phyloP scores from a whole-genome alignment of 306 rosid species.

The Begonia masoniana region DNA sequence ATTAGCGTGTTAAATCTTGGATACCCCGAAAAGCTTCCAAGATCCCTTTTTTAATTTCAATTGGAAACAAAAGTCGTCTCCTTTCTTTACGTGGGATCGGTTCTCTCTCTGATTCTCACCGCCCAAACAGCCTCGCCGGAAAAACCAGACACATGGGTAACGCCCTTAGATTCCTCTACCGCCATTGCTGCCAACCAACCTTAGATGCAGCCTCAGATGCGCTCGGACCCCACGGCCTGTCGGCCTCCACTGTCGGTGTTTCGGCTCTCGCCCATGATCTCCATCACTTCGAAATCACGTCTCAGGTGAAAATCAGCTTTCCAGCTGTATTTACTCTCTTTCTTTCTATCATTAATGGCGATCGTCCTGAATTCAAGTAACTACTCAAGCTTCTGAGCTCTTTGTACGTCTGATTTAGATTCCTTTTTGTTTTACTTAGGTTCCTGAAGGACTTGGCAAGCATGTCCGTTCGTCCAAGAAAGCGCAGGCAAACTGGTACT shows the following conservation, averaged over 20 bases:
- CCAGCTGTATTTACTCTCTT: too few relatives aligned
- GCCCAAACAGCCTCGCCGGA: too few relatives aligned
- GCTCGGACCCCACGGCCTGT: constrained; percentile 35
- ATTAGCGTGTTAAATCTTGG: too few relatives aligned
- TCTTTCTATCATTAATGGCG: too few relatives aligned
- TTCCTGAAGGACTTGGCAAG: constrained; percentile 59
- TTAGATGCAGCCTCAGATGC: constrained; percentile 31
- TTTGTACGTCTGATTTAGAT: constrained; percentile 1
- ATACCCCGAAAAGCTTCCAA: too few relatives aligned
- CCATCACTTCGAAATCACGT: constrained; percentile 59
- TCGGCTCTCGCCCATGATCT: constrained; percentile 68
- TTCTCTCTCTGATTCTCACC: too few relatives aligned
- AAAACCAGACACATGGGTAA: constrained; percentile 34
- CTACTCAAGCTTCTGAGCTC: neutral
- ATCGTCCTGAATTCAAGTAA: too few relatives aligned
- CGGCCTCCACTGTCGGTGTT: constrained; percentile 51
- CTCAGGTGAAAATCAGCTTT: constrained; percentile 29
- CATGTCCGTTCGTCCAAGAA: constrained; percentile 82
- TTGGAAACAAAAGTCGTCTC: too few relatives aligned
- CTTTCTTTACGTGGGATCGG: too few relatives aligned
- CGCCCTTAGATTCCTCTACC: constrained; percentile 38
- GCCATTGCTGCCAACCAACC: constrained; percentile 34
- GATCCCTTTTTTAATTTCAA: too few relatives aligned
- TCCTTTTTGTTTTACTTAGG: constrained; percentile 25
- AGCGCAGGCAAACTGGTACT: constrained; percentile 86